Conservation (phyloP, 352 stramenopile genomes). For the Phytophthora tubulina region DNA sequence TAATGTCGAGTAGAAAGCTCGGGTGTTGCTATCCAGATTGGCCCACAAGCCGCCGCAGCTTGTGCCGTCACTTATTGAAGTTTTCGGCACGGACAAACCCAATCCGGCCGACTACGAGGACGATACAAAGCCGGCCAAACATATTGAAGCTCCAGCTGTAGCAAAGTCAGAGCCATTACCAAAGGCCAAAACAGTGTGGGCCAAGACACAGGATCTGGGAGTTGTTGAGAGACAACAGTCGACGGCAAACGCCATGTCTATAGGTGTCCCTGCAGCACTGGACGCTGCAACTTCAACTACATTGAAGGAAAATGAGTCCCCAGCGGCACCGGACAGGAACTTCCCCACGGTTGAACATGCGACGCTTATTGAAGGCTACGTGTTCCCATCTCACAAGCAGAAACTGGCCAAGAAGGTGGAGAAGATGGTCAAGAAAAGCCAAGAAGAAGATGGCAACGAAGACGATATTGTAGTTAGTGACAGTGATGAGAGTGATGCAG, state of each 20-base stretch:
- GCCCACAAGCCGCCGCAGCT: constrained; percentile 83
- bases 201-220: constrained; percentile 77
- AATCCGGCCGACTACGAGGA: constrained; percentile 75
- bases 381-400: constrained; percentile 86
- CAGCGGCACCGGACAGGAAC: constrained; percentile 45
- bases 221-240: constrained; percentile 66
- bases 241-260: constrained; percentile 40
- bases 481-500: constrained; percentile 73
- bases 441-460: constrained; percentile 36
- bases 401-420: constrained; percentile 81
- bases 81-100: constrained; percentile 83
- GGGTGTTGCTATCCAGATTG: constrained; percentile 67
- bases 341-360: constrained; percentile 72
- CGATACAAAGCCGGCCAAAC: constrained; percentile 28
- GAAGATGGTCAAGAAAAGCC: constrained; percentile 54
- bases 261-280: constrained; percentile 36
- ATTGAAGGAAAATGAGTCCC: constrained; percentile 60
- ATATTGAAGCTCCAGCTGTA: not conserved
- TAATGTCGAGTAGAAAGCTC: constrained; percentile 66
- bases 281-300: constrained; percentile 19
- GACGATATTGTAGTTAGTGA: constrained; percentile 75
- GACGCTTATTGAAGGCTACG: constrained; percentile 84
- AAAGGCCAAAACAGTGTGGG: constrained; percentile 74
- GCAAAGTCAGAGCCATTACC: constrained; percentile 34
- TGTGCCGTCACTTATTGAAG: constrained; percentile 77